These are phyloP conservation scores for Fusarium pseudocircinatum DNA, from an alignment of 2,329 filamentous ascomycete genomes.

Conservation along the genomic window DNA sequence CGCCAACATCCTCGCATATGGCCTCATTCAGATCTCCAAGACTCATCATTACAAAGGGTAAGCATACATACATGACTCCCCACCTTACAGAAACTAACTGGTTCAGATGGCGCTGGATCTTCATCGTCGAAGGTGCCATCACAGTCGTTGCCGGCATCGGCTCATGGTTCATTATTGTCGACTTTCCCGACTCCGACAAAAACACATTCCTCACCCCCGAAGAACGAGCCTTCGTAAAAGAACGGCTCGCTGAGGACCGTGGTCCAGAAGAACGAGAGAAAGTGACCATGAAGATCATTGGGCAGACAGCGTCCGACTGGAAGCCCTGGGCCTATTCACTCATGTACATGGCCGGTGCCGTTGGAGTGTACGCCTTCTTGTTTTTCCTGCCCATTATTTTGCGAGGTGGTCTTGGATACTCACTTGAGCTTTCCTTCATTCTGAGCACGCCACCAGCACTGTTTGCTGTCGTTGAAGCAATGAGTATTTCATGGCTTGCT, in stretches of 20 bases:
- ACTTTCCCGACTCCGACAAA: slow-evolving; percentile 22
- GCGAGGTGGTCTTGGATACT: slow-evolving; percentile 19
- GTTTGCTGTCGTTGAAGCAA: slow-evolving; percentile 20
- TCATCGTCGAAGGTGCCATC: slow-evolving; percentile 27
- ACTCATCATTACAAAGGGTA: slow-evolving; percentile 21
- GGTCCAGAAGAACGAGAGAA: slow-evolving; percentile 22
- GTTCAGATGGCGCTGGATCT: slow-evolving; percentile 25
- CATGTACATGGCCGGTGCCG: slow-evolving; percentile 29
- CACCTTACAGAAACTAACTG: too few relatives aligned
- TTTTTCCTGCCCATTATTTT: slow-evolving; percentile 22
- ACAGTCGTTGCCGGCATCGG: slow-evolving; percentile 23
- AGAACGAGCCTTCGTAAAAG: slow-evolving; percentile 20
- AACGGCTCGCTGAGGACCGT: slow-evolving; percentile 1
- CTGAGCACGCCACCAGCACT: slow-evolving; percentile 5
- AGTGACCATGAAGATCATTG: slow-evolving; percentile 1
- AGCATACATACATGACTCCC: neutral
- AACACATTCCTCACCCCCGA: slow-evolving; percentile 24
- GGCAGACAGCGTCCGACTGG: slow-evolving; percentile 13
- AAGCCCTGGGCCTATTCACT: slow-evolving; percentile 30
- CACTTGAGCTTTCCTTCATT: slow-evolving; percentile 16
- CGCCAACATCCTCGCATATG: slow-evolving; percentile 29
- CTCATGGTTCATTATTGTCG: slow-evolving; percentile 33
- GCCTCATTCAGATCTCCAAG: slow-evolving; percentile 20
- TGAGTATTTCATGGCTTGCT: slow-evolving; percentile 23
- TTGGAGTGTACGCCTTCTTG: slow-evolving; percentile 20